These are phyloP conservation scores for Fusarium marasasianum DNA, from an alignment of 2,329 filamentous ascomycete genomes.

Conservation along the genomic window DNA sequence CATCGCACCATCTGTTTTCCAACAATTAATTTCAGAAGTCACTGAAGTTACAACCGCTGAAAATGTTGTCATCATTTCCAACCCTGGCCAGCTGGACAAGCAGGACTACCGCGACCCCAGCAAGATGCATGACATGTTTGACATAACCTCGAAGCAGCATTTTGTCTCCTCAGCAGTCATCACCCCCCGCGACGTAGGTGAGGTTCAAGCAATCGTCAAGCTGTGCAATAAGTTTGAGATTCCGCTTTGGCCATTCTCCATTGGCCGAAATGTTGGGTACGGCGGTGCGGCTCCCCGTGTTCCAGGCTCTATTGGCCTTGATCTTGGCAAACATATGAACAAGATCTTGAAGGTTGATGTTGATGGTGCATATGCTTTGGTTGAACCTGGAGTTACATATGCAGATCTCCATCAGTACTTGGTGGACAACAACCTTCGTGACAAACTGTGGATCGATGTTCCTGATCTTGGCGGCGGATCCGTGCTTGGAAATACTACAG, in stretches of 20 bases:
- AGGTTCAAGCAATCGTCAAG: slow-evolving; percentile 23
- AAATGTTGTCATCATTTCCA: slow-evolving; percentile 22
- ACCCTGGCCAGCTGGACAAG: slow-evolving; percentile 2
- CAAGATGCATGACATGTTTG: slow-evolving; percentile 35
- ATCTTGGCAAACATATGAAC: slow-evolving; percentile 31
- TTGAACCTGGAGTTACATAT: slow-evolving; percentile 28
- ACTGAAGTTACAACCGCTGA: neutral
- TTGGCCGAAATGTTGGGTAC: slow-evolving; percentile 32
- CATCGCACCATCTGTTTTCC: neutral
- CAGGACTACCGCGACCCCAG: slow-evolving; percentile 26
- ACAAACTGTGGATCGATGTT: slow-evolving; percentile 34
- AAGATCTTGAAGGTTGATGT: slow-evolving; percentile 28
- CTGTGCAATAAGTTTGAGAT: slow-evolving; percentile 28
- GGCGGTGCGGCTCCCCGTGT: slow-evolving; percentile 29
- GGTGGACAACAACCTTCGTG: slow-evolving; percentile 18
- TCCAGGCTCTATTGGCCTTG: slow-evolving; percentile 11
- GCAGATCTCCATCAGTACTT: slow-evolving; percentile 25
- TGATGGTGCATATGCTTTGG: slow-evolving; percentile 25
- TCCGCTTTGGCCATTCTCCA: slow-evolving; percentile 32
- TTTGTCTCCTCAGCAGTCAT: slow-evolving; percentile 32
- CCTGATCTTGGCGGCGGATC: slow-evolving; percentile 31
- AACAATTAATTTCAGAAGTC: slow-evolving; percentile 16
- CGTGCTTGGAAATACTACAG: slow-evolving; percentile 26
- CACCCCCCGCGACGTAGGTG: slow-evolving; percentile 16
- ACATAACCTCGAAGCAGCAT: slow-evolving; percentile 19